Conservation (phyloP, 208 protist genomes). For the Acanthamoeba culbertsoni region DNA sequence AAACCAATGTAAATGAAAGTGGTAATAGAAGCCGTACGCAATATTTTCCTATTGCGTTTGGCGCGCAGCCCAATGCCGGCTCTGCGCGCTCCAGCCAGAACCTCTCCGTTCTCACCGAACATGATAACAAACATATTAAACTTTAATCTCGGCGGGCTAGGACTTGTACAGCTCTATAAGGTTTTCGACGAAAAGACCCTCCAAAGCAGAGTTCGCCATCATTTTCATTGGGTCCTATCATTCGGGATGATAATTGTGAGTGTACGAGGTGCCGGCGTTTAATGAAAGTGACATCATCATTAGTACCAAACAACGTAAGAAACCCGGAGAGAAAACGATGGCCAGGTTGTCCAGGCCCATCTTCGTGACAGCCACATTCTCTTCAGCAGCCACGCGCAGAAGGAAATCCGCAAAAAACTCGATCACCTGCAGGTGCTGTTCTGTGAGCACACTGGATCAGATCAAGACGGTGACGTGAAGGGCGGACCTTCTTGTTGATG, state of each 20-base stretch:
- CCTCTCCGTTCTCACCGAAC: too few relatives aligned
- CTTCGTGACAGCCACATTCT: background rate
- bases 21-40: too few relatives aligned
- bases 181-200: slow-evolving; percentile 8
- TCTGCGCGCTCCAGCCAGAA: too few relatives aligned
- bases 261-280: background rate
- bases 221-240: background rate
- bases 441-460: background rate
- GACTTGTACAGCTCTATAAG: slow-evolving; percentile 11
- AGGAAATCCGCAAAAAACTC: background rate
- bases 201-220: slow-evolving; percentile 6
- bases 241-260: too few relatives aligned
- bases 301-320: slow-evolving; percentile 12
- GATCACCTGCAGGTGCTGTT: background rate
- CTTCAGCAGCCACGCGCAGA: background rate
- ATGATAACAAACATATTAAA: too few relatives aligned
- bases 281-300: background rate
- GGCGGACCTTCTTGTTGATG: slow-evolving; percentile 41
- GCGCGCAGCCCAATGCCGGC: too few relatives aligned
- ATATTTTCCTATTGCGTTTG: too few relatives aligned
- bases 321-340: slow-evolving; percentile 43
- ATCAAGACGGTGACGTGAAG: background rate
- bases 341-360: slow-evolving; percentile 41
- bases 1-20: too few relatives aligned
- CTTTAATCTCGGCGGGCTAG: too few relatives aligned